Conservation (phyloP, 139 green algal genomes). For the Diplosphaera chodatii region DNA sequence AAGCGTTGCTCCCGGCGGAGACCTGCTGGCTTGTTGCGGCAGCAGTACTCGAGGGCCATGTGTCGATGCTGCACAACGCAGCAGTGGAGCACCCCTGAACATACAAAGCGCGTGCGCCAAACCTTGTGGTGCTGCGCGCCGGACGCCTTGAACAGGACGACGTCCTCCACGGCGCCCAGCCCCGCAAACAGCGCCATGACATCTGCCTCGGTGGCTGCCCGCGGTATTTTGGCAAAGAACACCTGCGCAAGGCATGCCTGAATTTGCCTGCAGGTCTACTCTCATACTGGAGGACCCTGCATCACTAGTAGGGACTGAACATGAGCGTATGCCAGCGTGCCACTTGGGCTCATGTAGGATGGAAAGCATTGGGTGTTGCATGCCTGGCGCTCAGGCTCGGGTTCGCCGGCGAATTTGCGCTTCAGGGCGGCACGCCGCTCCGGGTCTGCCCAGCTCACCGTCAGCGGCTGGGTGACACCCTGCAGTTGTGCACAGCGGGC, state of each 20-base stretch:
- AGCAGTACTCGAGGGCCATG: too few species aligned
- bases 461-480: neutral
- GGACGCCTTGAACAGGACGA: constrained; percentile 19
- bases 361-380: too few species aligned
- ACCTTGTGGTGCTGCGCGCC: constrained; percentile 17
- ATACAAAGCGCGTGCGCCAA: too few species aligned
- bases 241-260: neutral
- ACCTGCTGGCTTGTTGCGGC: too few species aligned
- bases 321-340: too few species aligned
- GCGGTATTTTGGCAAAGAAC: neutral
- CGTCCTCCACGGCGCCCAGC: constrained; percentile 8
- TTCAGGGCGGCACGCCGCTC: neutral
- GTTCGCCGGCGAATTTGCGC: constrained; percentile 2
- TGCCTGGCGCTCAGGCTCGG: constrained; percentile 2
- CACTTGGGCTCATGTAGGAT: too few species aligned
- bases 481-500: neutral
- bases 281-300: too few species aligned
- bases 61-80: too few species aligned
- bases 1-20: too few species aligned
- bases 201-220: neutral
- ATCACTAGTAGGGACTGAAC: too few species aligned
- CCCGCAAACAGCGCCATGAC: constrained; percentile 4
- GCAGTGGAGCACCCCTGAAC: too few species aligned
- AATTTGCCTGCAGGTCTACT: too few species aligned
- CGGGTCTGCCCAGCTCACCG: neutral